These are phyloP conservation scores for Aspergillus leporis DNA, from an alignment of 495 filamentous ascomycete species.

Conservation along the genomic window DNA sequence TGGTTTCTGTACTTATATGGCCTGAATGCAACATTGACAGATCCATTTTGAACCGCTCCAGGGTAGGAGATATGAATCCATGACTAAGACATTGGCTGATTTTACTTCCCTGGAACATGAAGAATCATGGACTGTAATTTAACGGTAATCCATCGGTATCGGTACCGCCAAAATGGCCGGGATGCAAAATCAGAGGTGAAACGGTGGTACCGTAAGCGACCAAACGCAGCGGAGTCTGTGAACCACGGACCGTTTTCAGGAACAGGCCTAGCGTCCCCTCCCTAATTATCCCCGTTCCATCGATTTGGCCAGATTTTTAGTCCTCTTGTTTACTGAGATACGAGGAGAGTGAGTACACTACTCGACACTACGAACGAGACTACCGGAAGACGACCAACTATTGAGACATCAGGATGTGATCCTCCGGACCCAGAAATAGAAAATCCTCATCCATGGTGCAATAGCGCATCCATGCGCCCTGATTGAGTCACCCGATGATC, in stretches of 20 bases:
- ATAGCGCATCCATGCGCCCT: not conserved
- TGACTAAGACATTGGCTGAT: not conserved
- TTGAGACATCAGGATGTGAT: not conserved
- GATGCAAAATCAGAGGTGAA: slow-evolving; percentile 5
- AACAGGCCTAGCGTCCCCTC: slow-evolving; percentile 40
- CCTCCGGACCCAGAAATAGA: not conserved
- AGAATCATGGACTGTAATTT: no score
- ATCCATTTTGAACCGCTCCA: no score
- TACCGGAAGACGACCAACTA: no score
- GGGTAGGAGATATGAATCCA: no score
- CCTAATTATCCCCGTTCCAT: slow-evolving; percentile 2
- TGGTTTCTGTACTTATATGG: no score
- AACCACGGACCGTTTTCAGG: slow-evolving; percentile 25
- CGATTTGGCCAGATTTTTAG: no score
- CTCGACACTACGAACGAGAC: no score
- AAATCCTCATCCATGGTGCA: not conserved
- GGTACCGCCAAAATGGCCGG: not conserved
- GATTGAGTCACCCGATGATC: slow-evolving; percentile 5
- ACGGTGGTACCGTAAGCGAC: not conserved
- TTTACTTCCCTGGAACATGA: not conserved
- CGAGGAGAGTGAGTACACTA: no score
- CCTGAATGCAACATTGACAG: no score
- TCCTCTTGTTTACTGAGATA: no score
- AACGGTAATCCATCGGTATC: no score
- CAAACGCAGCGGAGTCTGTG: slow-evolving; percentile 1